Conservation (phyloP, 805 yeast genomes). For the Candida pseudoglaebosa region DNA sequence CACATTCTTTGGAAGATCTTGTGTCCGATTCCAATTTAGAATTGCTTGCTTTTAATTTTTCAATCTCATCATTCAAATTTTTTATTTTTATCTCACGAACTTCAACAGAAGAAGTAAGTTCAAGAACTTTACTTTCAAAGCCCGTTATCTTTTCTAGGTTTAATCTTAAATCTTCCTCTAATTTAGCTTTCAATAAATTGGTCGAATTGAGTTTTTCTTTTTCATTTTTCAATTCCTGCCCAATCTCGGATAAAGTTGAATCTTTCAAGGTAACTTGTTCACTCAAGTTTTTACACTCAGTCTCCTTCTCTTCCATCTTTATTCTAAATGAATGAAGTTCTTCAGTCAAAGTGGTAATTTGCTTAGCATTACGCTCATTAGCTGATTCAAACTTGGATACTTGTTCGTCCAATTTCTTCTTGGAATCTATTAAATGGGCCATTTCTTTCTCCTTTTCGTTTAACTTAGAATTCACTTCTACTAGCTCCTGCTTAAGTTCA, state of each 20-base stretch:
- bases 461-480: not conserved
- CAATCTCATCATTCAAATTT: not conserved
- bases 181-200: not conserved
- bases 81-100: not conserved
- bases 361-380: not conserved
- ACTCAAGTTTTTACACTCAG: not conserved
- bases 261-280: slow-evolving; percentile 1
- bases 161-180: slow-evolving; percentile 1
- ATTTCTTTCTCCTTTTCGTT: not conserved
- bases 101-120: not conserved
- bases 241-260: not conserved
- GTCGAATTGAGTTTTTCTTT: slow-evolving; percentile 2
- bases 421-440: not conserved
- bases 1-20: slow-evolving; percentile 4
- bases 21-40: not conserved
- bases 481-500: not conserved
- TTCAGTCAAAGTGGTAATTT: not conserved
- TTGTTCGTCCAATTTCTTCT: not conserved
- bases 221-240: slow-evolving; percentile 8
- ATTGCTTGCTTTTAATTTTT: not conserved
- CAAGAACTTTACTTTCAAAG: not conserved
- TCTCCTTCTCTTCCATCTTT: not conserved
- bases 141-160: not conserved
- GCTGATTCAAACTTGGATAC: not conserved
- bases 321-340: not conserved